Base-by-base conservation (phyloP, 805 yeast species). In the Lipomyces spencermartinsiae region DNA sequence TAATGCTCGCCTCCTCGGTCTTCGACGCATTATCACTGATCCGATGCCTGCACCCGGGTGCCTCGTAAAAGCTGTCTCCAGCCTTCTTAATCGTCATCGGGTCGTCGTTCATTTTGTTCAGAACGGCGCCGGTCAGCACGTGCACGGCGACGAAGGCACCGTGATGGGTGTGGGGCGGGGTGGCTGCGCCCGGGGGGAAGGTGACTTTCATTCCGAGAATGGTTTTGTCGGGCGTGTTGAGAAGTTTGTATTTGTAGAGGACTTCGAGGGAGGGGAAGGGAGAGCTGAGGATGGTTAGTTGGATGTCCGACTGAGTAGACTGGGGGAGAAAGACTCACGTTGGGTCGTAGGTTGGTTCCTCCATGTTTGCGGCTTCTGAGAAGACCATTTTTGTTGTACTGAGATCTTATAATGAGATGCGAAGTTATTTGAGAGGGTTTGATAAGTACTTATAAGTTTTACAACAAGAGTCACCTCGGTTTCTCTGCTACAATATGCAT, bases 201-300 rank as follows among this genome's bases (percentile, higher is more conserved):
- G 51, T 46, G 51, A 46, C 51, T 46, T 46, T 46, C 51, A 46
- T 46, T 46, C 51, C 51, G 51, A 46, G 51, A 19, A 46, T 46
- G 51, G 51, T 46, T 46, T 46, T 46, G 51, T 19, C 51, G 51
- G 51, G 51, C 22, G 51, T 19, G 22, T 46, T 46, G 51, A 46
- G 51, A 19, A 46, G n/a, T 14, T 14, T 14, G 12, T 46, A 46
- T 46, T 46, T 46, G 51, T 46, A 46, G 51, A 46, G 51, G 51
- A 46, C 51, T 46, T 46, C 51, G 51, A 46, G 51, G 51, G 51
- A 46, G 51, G 51, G 51, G 51, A 46, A 46, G 51, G 51, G 51
- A 16, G n/a, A 16, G 22, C 51, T 46, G 51, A 19, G 51, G 51
- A 46, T 46, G 51, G 51, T 46, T 46, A 46, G 51, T 46, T 46